Conservation (phyloP, 225 moss, liverwort and hornwort genomes). For the Takakia lepidozioides region DNA sequence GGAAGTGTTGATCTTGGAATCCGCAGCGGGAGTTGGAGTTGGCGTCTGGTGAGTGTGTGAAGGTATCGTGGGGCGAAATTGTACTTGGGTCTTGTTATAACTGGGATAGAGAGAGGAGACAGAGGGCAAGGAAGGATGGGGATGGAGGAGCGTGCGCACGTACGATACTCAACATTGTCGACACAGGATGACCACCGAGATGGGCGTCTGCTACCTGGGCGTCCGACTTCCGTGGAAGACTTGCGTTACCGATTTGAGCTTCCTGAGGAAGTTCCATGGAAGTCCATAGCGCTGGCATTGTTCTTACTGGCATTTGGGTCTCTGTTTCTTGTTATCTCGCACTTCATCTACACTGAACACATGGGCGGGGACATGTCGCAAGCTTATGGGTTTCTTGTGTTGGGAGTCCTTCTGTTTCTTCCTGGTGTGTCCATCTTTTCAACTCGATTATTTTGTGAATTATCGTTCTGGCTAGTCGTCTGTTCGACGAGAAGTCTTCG, state of each 20-base stretch:
- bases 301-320: conserved; percentile 70
- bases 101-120: not conserved
- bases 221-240: conserved; percentile 36
- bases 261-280: conserved; percentile 76
- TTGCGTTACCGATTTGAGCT: conserved; percentile 63
- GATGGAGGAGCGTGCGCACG: conserved; percentile 45
- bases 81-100: no score
- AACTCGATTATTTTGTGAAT: no score
- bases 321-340: conserved; percentile 58
- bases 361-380: conserved; percentile 88
- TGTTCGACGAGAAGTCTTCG: no score
- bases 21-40: no score
- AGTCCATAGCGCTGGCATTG: conserved; percentile 63
- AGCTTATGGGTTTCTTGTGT: conserved; percentile 69
- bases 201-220: conserved; percentile 8
- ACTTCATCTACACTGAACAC: conserved; percentile 71
- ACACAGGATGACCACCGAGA: conserved; percentile 37
- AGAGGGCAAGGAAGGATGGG: conserved; percentile 16
- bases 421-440: conserved; percentile 42
- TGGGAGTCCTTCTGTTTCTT: conserved; percentile 74
- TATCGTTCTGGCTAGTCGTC: no score
- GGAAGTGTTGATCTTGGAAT: no score
- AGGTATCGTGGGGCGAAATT: no score
- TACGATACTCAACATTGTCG: conserved; percentile 57
- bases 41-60: no score